A percentile compares a stretch with the other conserved stretches of the same genome.
Conservation (phyloP, 305 asterid genomes). For the Rubia peregrina region DNA sequence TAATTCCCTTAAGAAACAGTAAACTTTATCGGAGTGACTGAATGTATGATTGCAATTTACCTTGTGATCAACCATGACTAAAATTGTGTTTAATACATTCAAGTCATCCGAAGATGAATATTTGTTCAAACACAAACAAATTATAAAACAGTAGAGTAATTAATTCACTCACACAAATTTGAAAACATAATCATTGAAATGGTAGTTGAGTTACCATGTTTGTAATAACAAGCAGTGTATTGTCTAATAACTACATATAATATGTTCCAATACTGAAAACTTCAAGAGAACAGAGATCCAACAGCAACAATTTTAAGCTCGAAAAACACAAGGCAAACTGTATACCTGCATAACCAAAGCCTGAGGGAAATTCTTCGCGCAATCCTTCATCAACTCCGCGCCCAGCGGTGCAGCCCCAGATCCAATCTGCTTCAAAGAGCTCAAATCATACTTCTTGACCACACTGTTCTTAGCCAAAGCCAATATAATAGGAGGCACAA, state of each 20-base stretch:
- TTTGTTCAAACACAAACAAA: not conserved
- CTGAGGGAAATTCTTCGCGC: constrained; percentile 77
- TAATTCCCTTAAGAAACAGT: too few species aligned
- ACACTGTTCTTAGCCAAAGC: constrained; percentile 56
- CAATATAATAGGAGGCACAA: constrained; percentile 83
- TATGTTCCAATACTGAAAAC: not conserved
- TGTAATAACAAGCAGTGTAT: not conserved
- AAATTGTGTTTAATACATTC: not conserved
- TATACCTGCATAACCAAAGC: constrained; percentile 63
- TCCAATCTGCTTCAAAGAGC: constrained; percentile 66
- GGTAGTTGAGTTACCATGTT: not conserved
- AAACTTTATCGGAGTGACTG: too few species aligned
- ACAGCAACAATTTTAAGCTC: not conserved
- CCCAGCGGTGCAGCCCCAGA: constrained; percentile 98
- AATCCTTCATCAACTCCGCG: constrained; percentile 78
- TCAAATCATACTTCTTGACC: constrained; percentile 52
- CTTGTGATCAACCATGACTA: not conserved
- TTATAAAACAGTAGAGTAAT: not conserved
- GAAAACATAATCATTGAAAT: not conserved
- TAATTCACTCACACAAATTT: not conserved
- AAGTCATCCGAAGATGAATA: not conserved
- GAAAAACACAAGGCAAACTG: constrained; percentile 11
- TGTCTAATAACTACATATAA: not conserved
- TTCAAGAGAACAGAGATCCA: not conserved
- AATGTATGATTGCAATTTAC: not conserved